Evolutionary conservation across 108 stramenopile genomes (phyloP), one percentile per base, ranked within the genome.

Genomic region (Hondaea fermentalgiana): DNA sequence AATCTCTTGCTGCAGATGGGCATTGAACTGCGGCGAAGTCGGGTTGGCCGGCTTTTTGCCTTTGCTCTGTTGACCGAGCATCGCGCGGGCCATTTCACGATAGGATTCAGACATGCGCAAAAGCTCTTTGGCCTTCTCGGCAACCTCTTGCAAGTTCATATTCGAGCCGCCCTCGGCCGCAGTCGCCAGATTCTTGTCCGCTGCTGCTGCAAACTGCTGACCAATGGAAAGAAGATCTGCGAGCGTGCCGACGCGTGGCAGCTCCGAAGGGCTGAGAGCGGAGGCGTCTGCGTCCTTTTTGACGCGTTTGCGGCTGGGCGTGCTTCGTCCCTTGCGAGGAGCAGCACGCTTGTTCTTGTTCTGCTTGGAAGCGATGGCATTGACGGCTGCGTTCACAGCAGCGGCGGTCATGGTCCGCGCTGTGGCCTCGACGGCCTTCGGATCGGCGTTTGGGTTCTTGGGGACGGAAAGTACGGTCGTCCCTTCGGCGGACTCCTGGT

Each of bases 171-270:
- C 51, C 28, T 47, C 43, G 0, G 45, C 76, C 45, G 49, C 76
- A 12, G 45, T 28, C 3, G 49, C 51, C 16, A 83, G 5, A 3
- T 47, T 53, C 4, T 83, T 55, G 25, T 69, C 64, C 14, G 76
- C 76, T 6, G 49, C 76, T 6, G 76, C 51, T 12, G 49, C 51
- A 23, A 83, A 53, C 25, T 47, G 51, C 76, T 83, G 45, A 23
- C 76, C 76, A 53, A 83, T 83, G 49, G 76, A 83, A 12, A 83
- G 51, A 45, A 83, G 76, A 45, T 83, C 76, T 53, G 49, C 76
- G 10, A 83, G 45, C 16, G 76, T 83, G 25, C 64, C 64, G 25
- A 42, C 35, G 4, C 64, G 64, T 8, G 64, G 14, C 55, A 57
- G 14, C 55, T 57, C 55, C 14, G 55, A 8, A 10, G 64, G 64